Conservation (phyloP, 768 basidiomycete species). For the Lyophyllum atratum region DNA sequence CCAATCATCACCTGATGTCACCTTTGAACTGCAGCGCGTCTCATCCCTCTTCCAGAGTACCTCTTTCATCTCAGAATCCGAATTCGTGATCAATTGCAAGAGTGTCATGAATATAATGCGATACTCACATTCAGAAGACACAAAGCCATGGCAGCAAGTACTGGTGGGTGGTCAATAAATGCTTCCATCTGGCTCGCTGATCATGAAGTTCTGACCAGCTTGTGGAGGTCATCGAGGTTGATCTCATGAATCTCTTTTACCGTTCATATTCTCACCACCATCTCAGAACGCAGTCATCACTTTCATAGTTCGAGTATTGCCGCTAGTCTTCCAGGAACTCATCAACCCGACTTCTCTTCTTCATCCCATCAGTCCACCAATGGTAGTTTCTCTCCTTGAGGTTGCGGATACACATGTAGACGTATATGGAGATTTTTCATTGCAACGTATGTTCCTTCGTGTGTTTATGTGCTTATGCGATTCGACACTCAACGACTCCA, state of each 20-base stretch:
- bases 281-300: slow-evolving; percentile 17
- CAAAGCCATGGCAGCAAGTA: slow-evolving; percentile 1
- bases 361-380: slow-evolving; percentile 15
- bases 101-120: slow-evolving; percentile 13
- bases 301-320: slow-evolving; percentile 20
- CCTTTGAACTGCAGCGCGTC: slow-evolving; percentile 12
- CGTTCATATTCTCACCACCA: neutral
- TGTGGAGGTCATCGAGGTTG: slow-evolving; percentile 20
- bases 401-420: slow-evolving; percentile 11
- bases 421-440: slow-evolving; percentile 13
- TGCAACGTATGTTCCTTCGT: slow-evolving; percentile 16
- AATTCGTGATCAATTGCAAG: slow-evolving; percentile 21
- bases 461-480: no score
- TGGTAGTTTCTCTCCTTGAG: slow-evolving; percentile 17
- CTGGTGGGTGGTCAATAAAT: slow-evolving; percentile 9
- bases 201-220: slow-evolving; percentile 5
- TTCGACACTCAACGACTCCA: neutral
- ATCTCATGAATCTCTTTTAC: neutral
- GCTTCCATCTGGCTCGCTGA: neutral
- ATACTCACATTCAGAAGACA: slow-evolving; percentile 6
- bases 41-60: slow-evolving; percentile 10
- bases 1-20: neutral
- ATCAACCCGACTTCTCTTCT: slow-evolving; percentile 8
- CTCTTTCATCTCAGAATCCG: slow-evolving; percentile 16
- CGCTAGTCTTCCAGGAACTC: slow-evolving; percentile 14